Evolutionary conservation across 23 red algal species (phyloP).

Genomic region (Gracilaria gracilis): DNA sequence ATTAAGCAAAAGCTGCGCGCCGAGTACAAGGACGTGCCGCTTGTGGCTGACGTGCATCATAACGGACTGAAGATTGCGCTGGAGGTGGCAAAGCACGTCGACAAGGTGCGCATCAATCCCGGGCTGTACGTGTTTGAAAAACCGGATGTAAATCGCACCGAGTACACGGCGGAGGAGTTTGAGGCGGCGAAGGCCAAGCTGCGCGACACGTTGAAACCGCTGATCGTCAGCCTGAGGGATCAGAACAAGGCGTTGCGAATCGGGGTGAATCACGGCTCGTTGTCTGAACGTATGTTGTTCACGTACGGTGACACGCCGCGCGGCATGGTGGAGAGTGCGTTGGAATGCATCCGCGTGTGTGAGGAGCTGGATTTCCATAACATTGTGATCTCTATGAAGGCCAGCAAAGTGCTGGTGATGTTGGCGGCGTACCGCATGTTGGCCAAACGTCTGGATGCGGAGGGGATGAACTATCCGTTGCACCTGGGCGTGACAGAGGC

Average conservation of each 20-base stretch:
- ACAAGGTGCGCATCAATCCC: conserved; percentile 99
- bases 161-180: conserved; percentile 94
- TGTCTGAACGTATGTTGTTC: conserved; percentile 99
- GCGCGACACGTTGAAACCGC: conserved; percentile 84
- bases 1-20: conserved; percentile 93
- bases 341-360: conserved; percentile 96
- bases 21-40: conserved; percentile 93
- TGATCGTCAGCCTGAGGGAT: conserved; percentile 88
- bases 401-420: conserved; percentile 99
- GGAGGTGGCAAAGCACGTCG: conserved; percentile 98
- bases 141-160: conserved; percentile 85
- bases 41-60: conserved; percentile 99
- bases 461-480: conserved; percentile 89
- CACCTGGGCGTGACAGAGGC: conserved; percentile 99
- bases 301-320: conserved; percentile 98
- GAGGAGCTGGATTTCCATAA: conserved; percentile 99
- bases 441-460: conserved; percentile 69
- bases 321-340: conserved; percentile 98
- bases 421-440: conserved; percentile 95
- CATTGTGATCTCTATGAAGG: conserved; percentile 98
- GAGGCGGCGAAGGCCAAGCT: conserved; percentile 82
- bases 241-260: conserved; percentile 98
- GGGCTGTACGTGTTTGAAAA: conserved; percentile 99
- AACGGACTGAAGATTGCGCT: conserved; percentile 97
- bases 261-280: conserved; percentile 97